A percentile compares a stretch with the other conserved stretches of the same genome.
Conservation (phyloP, 257 asterid species). For the Solanum paucissectum region DNA sequence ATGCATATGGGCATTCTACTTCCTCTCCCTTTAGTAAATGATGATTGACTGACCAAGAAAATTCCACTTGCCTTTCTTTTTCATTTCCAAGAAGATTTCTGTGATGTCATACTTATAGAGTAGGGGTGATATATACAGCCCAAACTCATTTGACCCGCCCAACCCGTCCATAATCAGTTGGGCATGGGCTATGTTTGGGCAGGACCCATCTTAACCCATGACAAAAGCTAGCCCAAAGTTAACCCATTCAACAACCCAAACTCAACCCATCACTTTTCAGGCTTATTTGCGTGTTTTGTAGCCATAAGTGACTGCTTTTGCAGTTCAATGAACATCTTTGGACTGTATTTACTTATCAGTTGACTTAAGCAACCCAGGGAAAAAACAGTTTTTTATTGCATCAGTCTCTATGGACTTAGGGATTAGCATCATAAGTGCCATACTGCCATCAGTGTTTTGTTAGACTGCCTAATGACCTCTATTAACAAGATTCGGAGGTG, state of each 20-base stretch:
- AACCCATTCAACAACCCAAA: neutral
- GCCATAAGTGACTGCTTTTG: neutral
- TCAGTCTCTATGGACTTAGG: neutral
- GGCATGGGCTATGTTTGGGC: neutral
- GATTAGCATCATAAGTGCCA: neutral
- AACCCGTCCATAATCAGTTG: neutral
- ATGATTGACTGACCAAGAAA: neutral
- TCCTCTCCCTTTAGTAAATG: neutral
- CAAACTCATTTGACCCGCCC: neutral
- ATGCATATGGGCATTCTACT: neutral
- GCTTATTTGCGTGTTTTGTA: neutral
- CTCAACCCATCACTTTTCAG: neutral
- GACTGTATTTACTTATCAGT: neutral
- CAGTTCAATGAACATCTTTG: neutral
- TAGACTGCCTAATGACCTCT: neutral
- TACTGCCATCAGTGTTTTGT: neutral
- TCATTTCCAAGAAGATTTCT: neutral
- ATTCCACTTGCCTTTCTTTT: neutral
- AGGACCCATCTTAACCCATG: neutral
- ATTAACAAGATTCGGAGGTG: neutral
- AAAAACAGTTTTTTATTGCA: neutral
- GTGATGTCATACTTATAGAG: neutral
- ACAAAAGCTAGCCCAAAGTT: neutral
- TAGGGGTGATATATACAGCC: neutral
- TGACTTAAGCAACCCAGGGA: neutral